Evolutionary conservation across 495 filamentous ascomycete species (phyloP).

Genomic region (Talaromyces borbonicus): DNA sequence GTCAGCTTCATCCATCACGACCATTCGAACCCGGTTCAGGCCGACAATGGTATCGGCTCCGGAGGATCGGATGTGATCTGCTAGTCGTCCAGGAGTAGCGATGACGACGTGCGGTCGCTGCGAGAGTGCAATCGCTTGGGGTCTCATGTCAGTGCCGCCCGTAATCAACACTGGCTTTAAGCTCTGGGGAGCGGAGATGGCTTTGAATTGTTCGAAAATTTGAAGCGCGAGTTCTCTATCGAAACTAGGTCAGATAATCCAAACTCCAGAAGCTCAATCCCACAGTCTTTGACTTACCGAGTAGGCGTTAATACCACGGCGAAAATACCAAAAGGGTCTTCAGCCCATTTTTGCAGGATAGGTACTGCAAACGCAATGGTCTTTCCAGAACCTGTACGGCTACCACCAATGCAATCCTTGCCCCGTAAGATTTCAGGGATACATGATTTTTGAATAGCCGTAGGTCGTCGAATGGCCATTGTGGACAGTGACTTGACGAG

Average conservation of each 20-base stretch:
- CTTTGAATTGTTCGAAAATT: slow-evolving; percentile 90
- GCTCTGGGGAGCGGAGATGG: slow-evolving; percentile 74
- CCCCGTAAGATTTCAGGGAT: slow-evolving; percentile 88
- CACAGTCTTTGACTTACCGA: slow-evolving; percentile 33
- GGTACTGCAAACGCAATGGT: slow-evolving; percentile 94
- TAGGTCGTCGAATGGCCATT: slow-evolving; percentile 84
- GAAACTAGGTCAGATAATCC: background rate
- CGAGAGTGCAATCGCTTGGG: slow-evolving; percentile 74
- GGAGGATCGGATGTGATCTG: slow-evolving; percentile 85
- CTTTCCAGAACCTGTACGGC: slow-evolving; percentile 94
- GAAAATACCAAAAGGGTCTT: slow-evolving; percentile 86
- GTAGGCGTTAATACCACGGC: slow-evolving; percentile 86
- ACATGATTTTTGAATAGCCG: slow-evolving; percentile 82
- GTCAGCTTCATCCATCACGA: slow-evolving; percentile 95
- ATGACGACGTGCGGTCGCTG: slow-evolving; percentile 84
- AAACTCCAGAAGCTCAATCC: background rate
- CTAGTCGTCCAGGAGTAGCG: slow-evolving; percentile 86
- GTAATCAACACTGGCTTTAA: slow-evolving; percentile 81
- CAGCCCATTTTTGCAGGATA: slow-evolving; percentile 85
- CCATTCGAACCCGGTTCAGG: slow-evolving; percentile 64
- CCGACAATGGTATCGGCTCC: slow-evolving; percentile 82
- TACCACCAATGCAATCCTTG: slow-evolving; percentile 87
- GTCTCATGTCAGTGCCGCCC: slow-evolving; percentile 84
- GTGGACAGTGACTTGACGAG: slow-evolving; percentile 72
- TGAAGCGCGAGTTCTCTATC: slow-evolving; percentile 82